Evolutionary conservation across 768 basidiomycete genomes (phyloP).

Genomic region (Trametes coccinea): DNA sequence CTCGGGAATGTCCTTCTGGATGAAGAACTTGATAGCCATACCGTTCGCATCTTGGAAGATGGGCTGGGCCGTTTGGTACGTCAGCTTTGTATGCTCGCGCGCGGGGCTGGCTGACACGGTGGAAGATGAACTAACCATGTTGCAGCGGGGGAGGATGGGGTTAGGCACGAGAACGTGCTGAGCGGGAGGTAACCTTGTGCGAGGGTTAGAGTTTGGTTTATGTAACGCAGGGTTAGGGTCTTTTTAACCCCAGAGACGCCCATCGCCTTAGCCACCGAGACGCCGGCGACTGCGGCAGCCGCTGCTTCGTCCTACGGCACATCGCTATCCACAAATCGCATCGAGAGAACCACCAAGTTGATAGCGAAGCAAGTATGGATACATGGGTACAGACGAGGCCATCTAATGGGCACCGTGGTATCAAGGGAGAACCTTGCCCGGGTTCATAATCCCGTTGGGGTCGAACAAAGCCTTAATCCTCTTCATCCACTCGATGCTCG

Average conservation of each 20-base stretch:
- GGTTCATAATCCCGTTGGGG: constrained; percentile 90
- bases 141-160: background rate
- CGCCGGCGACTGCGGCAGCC: background rate
- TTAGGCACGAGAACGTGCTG: background rate
- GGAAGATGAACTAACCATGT: constrained; percentile 18
- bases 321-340: background rate
- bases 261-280: background rate
- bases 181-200: constrained; percentile 25
- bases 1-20: constrained; percentile 74
- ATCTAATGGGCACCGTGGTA: background rate
- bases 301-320: background rate
- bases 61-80: constrained; percentile 41
- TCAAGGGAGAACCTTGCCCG: constrained; percentile 68
- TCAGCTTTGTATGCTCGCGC: background rate
- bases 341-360: background rate
- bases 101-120: background rate
- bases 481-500: constrained; percentile 87
- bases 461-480: constrained; percentile 89
- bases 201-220: constrained; percentile 29
- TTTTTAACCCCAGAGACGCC: constrained; percentile 17
- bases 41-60: constrained; percentile 72
- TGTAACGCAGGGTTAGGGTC: constrained; percentile 26
- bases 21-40: constrained; percentile 77
- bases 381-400: background rate
- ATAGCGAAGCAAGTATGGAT: background rate